phyloP scores from a whole-genome alignment of 129 eudicot genomes.

The Pulicaria dysenterica region DNA sequence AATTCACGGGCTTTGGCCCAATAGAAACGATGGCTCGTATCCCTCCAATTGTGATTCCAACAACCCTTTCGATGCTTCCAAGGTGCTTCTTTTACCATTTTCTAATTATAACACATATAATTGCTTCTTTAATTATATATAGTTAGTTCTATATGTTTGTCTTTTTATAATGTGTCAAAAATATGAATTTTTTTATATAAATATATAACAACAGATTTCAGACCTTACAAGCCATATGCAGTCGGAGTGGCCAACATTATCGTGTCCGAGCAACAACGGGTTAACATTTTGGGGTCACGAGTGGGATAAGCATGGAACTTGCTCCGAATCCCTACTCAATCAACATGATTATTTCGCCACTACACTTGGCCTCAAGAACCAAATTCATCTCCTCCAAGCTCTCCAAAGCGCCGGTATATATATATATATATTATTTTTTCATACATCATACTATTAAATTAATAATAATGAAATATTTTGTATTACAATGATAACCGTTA shows the following conservation, averaged over 20 bases:
- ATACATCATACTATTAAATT: background rate
- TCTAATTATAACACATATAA: background rate
- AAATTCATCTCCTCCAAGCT: constrained; percentile 56
- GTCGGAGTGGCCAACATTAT: constrained; percentile 70
- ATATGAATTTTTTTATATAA: too few relatives aligned
- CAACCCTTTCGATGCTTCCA: constrained; percentile 61
- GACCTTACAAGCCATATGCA: constrained; percentile 55
- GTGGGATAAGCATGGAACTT: constrained; percentile 92
- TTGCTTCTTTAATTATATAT: too few relatives aligned
- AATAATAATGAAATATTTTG: too few relatives aligned
- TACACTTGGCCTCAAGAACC: constrained; percentile 55
- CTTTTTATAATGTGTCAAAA: background rate
- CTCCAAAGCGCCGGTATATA: constrained; percentile 53
- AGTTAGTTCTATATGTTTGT: background rate
- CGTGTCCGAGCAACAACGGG: constrained; percentile 73
- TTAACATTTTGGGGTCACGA: constrained; percentile 79
- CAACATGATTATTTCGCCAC: constrained; percentile 63
- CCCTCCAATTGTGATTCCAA: constrained; percentile 67
- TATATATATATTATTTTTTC: too few relatives aligned
- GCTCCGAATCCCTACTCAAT: constrained; percentile 63
- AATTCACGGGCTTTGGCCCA: constrained; percentile 94
- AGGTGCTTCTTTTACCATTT: constrained; percentile 39
- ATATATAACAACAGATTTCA: constrained; percentile 61
- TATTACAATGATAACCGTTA: too few relatives aligned
- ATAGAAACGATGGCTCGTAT: constrained; percentile 62